Conservation (phyloP, 2,329 filamentous ascomycete species). For the Trichothecium roseum region DNA sequence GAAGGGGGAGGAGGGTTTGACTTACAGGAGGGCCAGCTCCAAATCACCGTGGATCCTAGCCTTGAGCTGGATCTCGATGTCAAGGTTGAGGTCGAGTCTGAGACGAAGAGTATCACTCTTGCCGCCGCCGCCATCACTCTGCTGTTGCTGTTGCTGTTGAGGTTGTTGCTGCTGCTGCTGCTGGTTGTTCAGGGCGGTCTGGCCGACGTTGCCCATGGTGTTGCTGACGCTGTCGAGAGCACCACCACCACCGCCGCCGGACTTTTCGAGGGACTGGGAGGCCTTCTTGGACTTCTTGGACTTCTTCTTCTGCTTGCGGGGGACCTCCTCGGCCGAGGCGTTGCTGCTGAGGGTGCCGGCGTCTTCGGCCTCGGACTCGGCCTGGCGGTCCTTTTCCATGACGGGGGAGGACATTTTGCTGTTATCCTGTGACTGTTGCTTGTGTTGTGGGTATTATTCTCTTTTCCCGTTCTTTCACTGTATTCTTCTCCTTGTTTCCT, state of each 20-base stretch:
- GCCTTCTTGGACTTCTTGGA: constrained; percentile 14
- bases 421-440: too few relatives aligned
- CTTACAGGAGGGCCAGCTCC: constrained; percentile 59
- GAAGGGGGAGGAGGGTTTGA: too few relatives aligned
- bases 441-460: too few relatives aligned
- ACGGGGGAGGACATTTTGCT: constrained; percentile 4
- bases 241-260: constrained; percentile 9
- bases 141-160: too few relatives aligned
- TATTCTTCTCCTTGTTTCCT: too few relatives aligned
- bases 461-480: too few relatives aligned
- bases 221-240: constrained; percentile 28
- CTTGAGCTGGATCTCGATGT: constrained; percentile 78
- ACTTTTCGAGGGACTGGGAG: background rate
- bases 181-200: constrained; percentile 12
- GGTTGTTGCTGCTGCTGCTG: too few relatives aligned
- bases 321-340: constrained; percentile 4
- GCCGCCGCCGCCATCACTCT: constrained; percentile 22
- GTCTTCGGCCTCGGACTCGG: background rate
- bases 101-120: constrained; percentile 51
- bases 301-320: constrained; percentile 18
- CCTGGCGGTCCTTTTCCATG: constrained; percentile 2
- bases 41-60: constrained; percentile 78
- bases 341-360: background rate
- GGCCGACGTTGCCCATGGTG: constrained; percentile 28
- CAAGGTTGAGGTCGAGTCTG: constrained; percentile 68